Evolutionary conservation across 2,329 filamentous ascomycete genomes (phyloP), one percentile per base, ranked within the genome.

Genomic region (Capronia americana): DNA sequence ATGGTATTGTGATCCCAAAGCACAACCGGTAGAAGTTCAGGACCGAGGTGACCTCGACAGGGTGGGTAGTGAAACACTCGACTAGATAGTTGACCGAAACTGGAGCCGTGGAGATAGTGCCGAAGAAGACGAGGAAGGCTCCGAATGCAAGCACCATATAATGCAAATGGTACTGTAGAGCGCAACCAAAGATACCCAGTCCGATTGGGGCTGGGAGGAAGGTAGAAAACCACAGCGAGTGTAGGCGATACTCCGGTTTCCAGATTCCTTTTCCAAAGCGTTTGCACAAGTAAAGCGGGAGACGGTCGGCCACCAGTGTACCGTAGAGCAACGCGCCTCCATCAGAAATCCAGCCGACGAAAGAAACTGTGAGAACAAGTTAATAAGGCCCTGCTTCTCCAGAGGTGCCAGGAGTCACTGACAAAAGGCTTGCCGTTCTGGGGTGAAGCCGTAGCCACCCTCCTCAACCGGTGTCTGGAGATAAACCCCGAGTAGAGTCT

Each of bases 61-160:
- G 75, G 65, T 77, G 74, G 17, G 74, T 69, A 1, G 74, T 74
- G 71, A 82, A 82, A 58, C 74, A 72, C 54, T 76, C 74, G 30
- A 67, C 62, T 14, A 72, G 60, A 57, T 76, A 76, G 60, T 79
- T 79, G 66, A 75, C 71, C 7, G 71, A 71, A 8, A 78, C 71
- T 2, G 77, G 77, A 24, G 77, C 72, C 10, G 72, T 69, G 10
- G 72, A 64, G 3, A 79, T 61, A 0, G 76, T 75, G 0, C 74
- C 76, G 50, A 82, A 75, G 3, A 76, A 79, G 8, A 81, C 74
- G 11, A 82, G 65, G 51, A 81, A 78, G n/a, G 76, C 75, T 0
- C 73, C 79, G 20, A 82, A 65, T 0, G 79, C 79, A 6, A 82
- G 74, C 0, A 81, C 75, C 69, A 76, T 75, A 70, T 77, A 82